Evolutionary conservation across 2,329 filamentous ascomycete species (phyloP), one percentile per base, ranked within the genome.

Genomic region (Phialophora chinensis): DNA sequence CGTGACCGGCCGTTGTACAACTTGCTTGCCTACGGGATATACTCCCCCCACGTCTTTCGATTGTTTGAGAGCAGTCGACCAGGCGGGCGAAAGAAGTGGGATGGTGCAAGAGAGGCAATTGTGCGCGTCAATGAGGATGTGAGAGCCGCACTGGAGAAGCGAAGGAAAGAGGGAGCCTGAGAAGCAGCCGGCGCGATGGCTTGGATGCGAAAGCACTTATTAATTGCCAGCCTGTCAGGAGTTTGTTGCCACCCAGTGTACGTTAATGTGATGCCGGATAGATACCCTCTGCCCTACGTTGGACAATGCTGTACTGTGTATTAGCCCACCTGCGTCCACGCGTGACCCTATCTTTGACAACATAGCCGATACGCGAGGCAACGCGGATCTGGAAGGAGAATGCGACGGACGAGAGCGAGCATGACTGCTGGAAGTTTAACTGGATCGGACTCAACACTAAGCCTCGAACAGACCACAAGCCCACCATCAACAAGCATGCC

Each of bases 41-140:
- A 73, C 59, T 75, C 70, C 17, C 74, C 78, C 14, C 74, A 74
- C 68, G 67, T 77, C 1, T 78, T 76, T 68, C 71, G 77, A 27
- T 66, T 78, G 44, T 79, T 79, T 62, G 76, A 78, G 20, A 75
- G 75, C 12, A 75, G 74, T 66, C 53, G 53, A 33, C 57, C 42
- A 4, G 63, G 63, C 25, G 50, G 66, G 11, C 71, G 74, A 65
- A 76, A 74, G 67, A 68, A 60, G 47, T 78, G 76, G 76, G 68
- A 67, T 8, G 74, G 74, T 11, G 76, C 76, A 27, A 68, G 66
- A 20, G 66, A 72, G 5, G 71, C 72, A 23, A 73, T 79, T n/a
- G 59, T 54, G 35, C 71, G 63, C 27, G 67, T 72, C 7, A 68
- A 74, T 20, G 60, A 66, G 74, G 54, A 72, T 70, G 35, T 55